Base-by-base conservation (phyloP, 78 protist genomes). In the Dictyostelium brefeldianum region DNA sequence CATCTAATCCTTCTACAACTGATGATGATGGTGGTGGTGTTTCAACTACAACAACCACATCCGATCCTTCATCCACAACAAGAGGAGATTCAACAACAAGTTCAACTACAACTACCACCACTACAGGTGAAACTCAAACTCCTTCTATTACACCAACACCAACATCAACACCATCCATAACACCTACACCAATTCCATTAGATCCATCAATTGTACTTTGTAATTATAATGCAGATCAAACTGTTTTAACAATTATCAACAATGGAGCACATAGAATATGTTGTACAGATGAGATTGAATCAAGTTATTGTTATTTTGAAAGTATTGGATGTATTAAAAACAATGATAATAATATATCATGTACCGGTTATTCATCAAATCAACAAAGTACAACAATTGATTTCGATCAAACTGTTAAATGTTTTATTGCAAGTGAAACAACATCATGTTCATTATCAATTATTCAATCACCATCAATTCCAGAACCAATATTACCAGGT, bases 211-310 rank as follows among this genome's bases (percentile, higher is more conserved):
- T 22, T 22, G 41, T 62, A 25, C 20, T 62, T 22, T 62, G 71
- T 11, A 25, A 62, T 27, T 62, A 62, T 25, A 25, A 62, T 25
- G 18, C 41, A 10, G 71, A 62, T 25, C 29, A 62, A 25, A 62
- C 71, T 10, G 25, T n/a, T 9, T 9, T 62, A 3, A 62, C 29
- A 25, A 62, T 62, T 62, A n/a, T 25, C 6, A 62, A 62, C 17
- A 11, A 27, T 62, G 71, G 41, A 1, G 22, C 7, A 3, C 22
- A 25, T 25, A 25, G 41, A 62, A 27, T 62, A 11, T 62, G 41
- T 62, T 62, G 71, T 62, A 62, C 71, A 11, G 71, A 62, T 62
- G 71, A 62, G 25, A 62, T 25, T 25, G 43, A 62, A 62, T 25
- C 71, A 27, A 62, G 71, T 17, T 27, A 20, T 27, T 62, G 41